Percentiles rank a stretch among this genome's conserved stretches.
These are phyloP conservation scores for Globisporangium acanthophoron DNA, from an alignment of 352 stramenopile genomes.

Conservation along the genomic window DNA sequence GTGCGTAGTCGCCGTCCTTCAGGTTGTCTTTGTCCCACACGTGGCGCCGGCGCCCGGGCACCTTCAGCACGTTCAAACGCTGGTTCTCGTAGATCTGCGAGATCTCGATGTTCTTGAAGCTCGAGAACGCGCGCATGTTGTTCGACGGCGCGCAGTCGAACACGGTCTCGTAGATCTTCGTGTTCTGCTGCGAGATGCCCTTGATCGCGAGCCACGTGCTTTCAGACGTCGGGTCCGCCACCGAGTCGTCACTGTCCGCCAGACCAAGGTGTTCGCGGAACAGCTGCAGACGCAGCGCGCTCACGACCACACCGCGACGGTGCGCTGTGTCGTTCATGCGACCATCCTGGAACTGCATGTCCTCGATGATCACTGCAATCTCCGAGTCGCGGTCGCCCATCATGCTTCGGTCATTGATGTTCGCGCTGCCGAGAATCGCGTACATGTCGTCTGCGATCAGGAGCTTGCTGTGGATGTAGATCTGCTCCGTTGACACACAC, in stretches of 20 bases:
- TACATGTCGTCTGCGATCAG: constrained; percentile 89
- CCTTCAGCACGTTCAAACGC: constrained; percentile 77
- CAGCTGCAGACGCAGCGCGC: constrained; percentile 66
- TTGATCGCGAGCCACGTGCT: constrained; percentile 64
- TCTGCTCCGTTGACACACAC: constrained; percentile 78
- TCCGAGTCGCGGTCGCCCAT: constrained; percentile 88
- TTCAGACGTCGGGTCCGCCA: constrained; percentile 53
- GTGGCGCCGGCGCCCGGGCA: constrained; percentile 38
- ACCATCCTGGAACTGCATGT: constrained; percentile 75
- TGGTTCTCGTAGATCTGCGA: constrained; percentile 88
- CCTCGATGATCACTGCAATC: constrained; percentile 81
- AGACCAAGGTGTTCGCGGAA: constrained; percentile 81
- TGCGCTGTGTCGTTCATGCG: constrained; percentile 72
- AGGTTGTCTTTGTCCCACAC: constrained; percentile 73
- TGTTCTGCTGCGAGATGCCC: constrained; percentile 53
- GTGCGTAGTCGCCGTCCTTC: constrained; percentile 77
- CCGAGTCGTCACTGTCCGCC: constrained; percentile 42
- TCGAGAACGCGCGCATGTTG: constrained; percentile 66
- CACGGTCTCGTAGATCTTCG: constrained; percentile 72
- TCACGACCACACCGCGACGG: constrained; percentile 51
- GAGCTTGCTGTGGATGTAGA: constrained; percentile 92
- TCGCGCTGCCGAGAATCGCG: constrained; percentile 90
- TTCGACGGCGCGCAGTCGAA: constrained; percentile 85
- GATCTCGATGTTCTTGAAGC: constrained; percentile 73
- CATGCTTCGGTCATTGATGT: constrained; percentile 96